These are phyloP conservation scores for Guadua angustifolia DNA, from an alignment of 176 grass and related monocot species.

Conservation along the genomic window DNA sequence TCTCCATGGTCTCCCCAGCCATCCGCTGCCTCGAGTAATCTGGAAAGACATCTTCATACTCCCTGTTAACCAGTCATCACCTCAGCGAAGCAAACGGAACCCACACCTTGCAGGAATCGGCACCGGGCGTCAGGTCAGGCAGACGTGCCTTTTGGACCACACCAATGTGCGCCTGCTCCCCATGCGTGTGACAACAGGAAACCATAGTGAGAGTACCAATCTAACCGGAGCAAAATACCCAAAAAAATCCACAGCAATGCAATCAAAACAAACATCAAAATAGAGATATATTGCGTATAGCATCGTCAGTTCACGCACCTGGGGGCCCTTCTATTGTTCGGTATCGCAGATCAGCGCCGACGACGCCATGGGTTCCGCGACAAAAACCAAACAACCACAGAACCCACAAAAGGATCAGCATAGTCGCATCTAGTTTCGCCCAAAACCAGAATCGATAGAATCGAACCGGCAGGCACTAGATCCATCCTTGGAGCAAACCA, in stretches of 20 bases:
- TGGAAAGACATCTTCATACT: slow-evolving; percentile 68
- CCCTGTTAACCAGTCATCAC: slow-evolving; percentile 49
- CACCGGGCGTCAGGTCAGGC: slow-evolving; percentile 77
- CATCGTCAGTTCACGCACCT: slow-evolving; percentile 42
- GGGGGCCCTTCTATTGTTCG: slow-evolving; percentile 76
- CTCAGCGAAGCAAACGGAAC: not conserved
- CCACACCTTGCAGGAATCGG: slow-evolving; percentile 61
- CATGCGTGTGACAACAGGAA: not conserved
- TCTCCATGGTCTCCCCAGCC: slow-evolving; percentile 60
- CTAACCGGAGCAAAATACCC: slow-evolving; percentile 8
- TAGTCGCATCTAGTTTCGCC: not conserved
- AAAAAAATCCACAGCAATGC: not conserved
- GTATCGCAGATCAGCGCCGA: slow-evolving; percentile 72
- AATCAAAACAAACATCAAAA: not conserved
- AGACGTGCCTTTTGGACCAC: slow-evolving; percentile 75
- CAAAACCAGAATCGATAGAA: not conserved
- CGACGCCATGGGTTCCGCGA: slow-evolving; percentile 61
- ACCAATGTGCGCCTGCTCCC: slow-evolving; percentile 64
- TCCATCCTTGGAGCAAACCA: not conserved
- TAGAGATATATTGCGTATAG: not conserved
- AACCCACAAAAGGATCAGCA: slow-evolving; percentile 9
- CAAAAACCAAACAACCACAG: not conserved
- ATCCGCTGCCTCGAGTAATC: slow-evolving; percentile 81
- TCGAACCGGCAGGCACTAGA: not conserved
- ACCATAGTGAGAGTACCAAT: slow-evolving; percentile 23